A percentile compares a stretch with the other conserved stretches of the same genome.
These are phyloP conservation scores for Penicillium nucicola DNA, from an alignment of 495 filamentous ascomycete species.

Conservation along the genomic window DNA sequence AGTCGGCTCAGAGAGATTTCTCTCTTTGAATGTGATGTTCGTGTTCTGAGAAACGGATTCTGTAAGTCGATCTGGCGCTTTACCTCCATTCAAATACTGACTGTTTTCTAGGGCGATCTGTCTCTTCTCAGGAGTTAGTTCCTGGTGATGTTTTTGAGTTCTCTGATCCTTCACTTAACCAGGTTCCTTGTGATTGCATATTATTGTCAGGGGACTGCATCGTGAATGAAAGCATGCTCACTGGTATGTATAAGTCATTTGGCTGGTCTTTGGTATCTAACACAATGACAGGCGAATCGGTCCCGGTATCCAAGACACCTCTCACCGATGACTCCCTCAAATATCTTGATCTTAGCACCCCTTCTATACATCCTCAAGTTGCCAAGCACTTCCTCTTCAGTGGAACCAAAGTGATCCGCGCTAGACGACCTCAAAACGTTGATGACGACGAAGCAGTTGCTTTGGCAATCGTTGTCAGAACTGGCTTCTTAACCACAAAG, in stretches of 20 bases:
- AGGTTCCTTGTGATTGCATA: conserved; percentile 91
- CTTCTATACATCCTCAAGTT: conserved; percentile 72
- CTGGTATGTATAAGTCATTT: conserved; percentile 48
- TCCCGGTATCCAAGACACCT: conserved; percentile 90
- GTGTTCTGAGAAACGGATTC: conserved; percentile 90
- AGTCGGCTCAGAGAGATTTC: conserved; percentile 86
- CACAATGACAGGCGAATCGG: conserved; percentile 70
- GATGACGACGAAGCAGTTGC: conserved; percentile 88
- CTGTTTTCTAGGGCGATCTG: conserved; percentile 65
- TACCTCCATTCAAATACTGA: neutral
- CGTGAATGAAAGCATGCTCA: conserved; percentile 99
- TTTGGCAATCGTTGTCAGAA: conserved; percentile 85
- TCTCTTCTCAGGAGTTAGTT: conserved; percentile 82
- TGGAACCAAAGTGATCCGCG: conserved; percentile 93
- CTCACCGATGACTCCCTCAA: conserved; percentile 77
- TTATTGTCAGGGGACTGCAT: conserved; percentile 94
- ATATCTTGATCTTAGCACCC: conserved; percentile 69
- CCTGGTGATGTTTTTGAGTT: conserved; percentile 98
- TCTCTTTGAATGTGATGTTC: conserved; percentile 88
- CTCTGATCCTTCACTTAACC: conserved; percentile 89
- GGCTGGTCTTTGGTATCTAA: conserved; percentile 13
- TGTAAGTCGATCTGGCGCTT: conserved; percentile 55
- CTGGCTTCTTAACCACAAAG: conserved; percentile 96
- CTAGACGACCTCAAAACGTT: conserved; percentile 78
- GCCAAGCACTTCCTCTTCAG: conserved; percentile 89